Conservation (phyloP, 2,329 filamentous ascomycete genomes). For the Oidium heveae region DNA sequence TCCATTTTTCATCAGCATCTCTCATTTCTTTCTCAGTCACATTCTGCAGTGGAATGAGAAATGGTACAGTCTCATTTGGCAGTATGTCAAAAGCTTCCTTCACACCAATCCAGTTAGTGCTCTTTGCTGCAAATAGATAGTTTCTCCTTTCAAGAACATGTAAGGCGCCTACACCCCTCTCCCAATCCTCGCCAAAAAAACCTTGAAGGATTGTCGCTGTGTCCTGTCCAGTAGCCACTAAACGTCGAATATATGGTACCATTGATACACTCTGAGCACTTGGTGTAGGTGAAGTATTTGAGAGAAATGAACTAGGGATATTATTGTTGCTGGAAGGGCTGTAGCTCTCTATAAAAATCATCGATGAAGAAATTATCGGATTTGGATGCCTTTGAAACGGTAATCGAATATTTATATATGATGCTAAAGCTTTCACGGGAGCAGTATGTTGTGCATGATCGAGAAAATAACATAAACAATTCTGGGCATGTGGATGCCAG, state of each 20-base stretch:
- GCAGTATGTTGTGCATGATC: slow-evolving; percentile 69
- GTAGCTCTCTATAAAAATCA: slow-evolving; percentile 10
- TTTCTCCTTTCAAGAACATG: slow-evolving; percentile 82
- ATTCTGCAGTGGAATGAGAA: slow-evolving; percentile 57
- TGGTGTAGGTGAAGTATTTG: slow-evolving; percentile 2
- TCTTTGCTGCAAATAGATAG: slow-evolving; percentile 87
- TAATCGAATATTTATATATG: slow-evolving; percentile 75
- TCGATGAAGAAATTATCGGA: slow-evolving; percentile 19
- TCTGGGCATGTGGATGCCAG: slow-evolving; percentile 81
- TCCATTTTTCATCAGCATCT: slow-evolving; percentile 65
- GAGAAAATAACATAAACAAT: slow-evolving; percentile 74
- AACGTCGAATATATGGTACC: slow-evolving; percentile 68
- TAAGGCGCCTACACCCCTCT: slow-evolving; percentile 49
- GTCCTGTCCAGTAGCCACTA: slow-evolving; percentile 83
- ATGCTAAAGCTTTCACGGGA: slow-evolving; percentile 65
- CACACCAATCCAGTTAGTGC: slow-evolving; percentile 66
- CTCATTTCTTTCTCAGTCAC: slow-evolving; percentile 59
- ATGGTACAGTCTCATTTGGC: slow-evolving; percentile 63
- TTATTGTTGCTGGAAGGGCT: too few relatives aligned
- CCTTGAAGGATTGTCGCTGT: slow-evolving; percentile 66
- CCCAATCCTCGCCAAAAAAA: slow-evolving; percentile 93
- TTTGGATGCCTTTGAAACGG: slow-evolving; percentile 46
- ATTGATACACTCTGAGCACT: slow-evolving; percentile 30
- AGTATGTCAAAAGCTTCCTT: slow-evolving; percentile 80
- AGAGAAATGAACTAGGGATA: slow-evolving; percentile 9